Evolutionary conservation across 176 grass and related monocot genomes (phyloP).

Genomic region (Chloris gayana): DNA sequence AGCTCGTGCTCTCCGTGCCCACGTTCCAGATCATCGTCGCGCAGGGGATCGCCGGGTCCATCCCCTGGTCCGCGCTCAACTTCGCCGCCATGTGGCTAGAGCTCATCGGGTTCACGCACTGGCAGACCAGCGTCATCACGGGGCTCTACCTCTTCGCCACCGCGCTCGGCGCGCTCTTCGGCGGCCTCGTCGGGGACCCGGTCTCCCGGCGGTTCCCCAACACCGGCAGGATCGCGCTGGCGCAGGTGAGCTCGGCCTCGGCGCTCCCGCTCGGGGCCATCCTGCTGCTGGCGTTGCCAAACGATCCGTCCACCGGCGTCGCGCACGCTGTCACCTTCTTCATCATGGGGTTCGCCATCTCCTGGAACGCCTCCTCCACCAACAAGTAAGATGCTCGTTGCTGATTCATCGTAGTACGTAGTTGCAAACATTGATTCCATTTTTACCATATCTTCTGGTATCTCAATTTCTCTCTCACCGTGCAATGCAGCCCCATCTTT

Average conservation of each 20-base stretch:
- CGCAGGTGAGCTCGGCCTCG: slow-evolving; percentile 73
- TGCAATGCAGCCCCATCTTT: slow-evolving; percentile 57
- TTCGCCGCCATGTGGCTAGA: slow-evolving; percentile 87
- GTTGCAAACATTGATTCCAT: neutral
- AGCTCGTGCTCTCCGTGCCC: slow-evolving; percentile 51
- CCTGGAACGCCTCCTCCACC: slow-evolving; percentile 63
- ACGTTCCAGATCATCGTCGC: slow-evolving; percentile 81
- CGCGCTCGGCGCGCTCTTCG: slow-evolving; percentile 65
- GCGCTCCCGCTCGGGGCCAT: slow-evolving; percentile 66
- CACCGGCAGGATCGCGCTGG: slow-evolving; percentile 63
- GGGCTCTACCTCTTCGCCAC: slow-evolving; percentile 61
- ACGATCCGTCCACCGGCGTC: slow-evolving; percentile 44
- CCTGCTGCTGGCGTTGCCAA: slow-evolving; percentile 59
- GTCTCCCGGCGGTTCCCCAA: slow-evolving; percentile 52
- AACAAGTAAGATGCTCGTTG: slow-evolving; percentile 43
- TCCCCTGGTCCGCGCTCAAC: slow-evolving; percentile 64
- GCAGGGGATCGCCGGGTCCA: slow-evolving; percentile 67
- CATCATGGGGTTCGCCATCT: slow-evolving; percentile 58
- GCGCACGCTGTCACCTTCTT: slow-evolving; percentile 49
- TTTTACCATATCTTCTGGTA: neutral
- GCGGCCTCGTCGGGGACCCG: slow-evolving; percentile 59
- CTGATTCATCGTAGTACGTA: too few relatives aligned
- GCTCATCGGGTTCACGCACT: slow-evolving; percentile 72
- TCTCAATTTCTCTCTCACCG: neutral
- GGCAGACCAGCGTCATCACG: slow-evolving; percentile 63